A percentile compares a stretch with the other conserved stretches of the same genome.
phyloP scores from a whole-genome alignment of 768 basidiomycete genomes.

The Suillus paluster region DNA sequence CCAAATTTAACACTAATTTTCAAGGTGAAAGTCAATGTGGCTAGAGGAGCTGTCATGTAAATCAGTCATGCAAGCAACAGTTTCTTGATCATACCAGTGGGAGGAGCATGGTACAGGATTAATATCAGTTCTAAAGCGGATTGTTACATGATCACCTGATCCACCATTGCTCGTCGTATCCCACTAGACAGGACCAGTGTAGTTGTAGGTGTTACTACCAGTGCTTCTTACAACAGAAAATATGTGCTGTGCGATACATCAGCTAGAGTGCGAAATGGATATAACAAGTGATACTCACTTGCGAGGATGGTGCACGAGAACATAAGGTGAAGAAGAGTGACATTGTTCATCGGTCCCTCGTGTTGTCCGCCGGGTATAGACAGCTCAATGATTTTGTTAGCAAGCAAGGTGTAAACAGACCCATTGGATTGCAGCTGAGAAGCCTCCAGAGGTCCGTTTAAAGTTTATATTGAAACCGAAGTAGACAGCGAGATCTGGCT shows the following conservation, averaged over 20 bases:
- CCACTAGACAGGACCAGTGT: conserved; percentile 51
- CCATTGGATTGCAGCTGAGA: conserved; percentile 16
- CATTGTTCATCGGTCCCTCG: conserved; percentile 35
- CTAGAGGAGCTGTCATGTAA: conserved; percentile 18
- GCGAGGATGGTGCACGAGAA: conserved; percentile 11
- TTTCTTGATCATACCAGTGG: conserved; percentile 33
- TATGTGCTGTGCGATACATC: conserved; percentile 33
- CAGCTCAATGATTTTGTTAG: conserved; percentile 19
- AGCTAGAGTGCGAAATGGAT: not conserved
- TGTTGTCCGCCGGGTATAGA: conserved; percentile 17
- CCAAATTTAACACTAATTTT: too few relatives aligned
- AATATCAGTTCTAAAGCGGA: conserved; percentile 68
- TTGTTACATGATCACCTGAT: conserved; percentile 44
- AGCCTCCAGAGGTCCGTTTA: conserved; percentile 21
- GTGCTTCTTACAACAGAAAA: conserved; percentile 48
- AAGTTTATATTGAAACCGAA: conserved; percentile 21
- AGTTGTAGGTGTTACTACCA: conserved; percentile 40
- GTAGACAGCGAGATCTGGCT: conserved; percentile 19
- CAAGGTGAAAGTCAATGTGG: conserved; percentile 44
- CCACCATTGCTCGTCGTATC: conserved; percentile 48
- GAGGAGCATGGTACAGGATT: conserved; percentile 67
- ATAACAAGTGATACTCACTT: conserved; percentile 19
- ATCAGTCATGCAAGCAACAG: not conserved
- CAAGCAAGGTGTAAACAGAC: conserved; percentile 20
- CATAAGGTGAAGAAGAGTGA: not conserved